Base-by-base conservation (phyloP, 176 grass and related monocot species). In the Lolium multiflorum region DNA sequence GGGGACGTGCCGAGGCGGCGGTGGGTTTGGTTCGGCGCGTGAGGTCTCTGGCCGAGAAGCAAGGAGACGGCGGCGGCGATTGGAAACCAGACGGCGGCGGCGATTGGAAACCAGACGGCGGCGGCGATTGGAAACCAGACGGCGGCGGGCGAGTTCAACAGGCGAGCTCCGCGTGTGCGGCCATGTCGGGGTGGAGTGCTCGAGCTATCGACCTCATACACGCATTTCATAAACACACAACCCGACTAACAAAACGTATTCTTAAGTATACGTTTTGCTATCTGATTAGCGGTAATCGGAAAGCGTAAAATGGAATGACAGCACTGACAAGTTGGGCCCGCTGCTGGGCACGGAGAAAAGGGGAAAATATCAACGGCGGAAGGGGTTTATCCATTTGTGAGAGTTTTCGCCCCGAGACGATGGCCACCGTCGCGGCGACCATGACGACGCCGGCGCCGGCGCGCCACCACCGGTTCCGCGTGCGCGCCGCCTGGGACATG, bases 401-500 rank as follows among this genome's bases (percentile, higher is more conserved):
- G 73, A 44, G 25, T 54, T 14, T 46, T 35, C 0, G 46, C 72
- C 49, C 60, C n/a, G 24, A 26, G 61, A 91, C 68, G 85, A 91
- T 87, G 89, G 75, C 85, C 49, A 75, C 81, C 81, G 57, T 70
- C 48, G 81, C 81, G 59, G 74, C 85, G 48, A 43, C 81, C 82
- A 79, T 79, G 76, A 38, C 74, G 10, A 58, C 81, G 56, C 81
- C 74, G 41, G 41, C 41, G 41, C 41, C 41, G 14, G 73, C 81
- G 47, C 89, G 46, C 58, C 67, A 64, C 43, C 83, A 35, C 13
- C 72, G 65, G 13, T 20, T 76, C 18, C 66, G 64, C 66, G 73
- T 87, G 50, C 71, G 75, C 38, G 89, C 89, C 6, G 89, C 89
- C 48, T 91, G 89, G 89, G 89, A 91, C 85, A 91, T 87, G 84